Base-by-base conservation (phyloP, 2,329 filamentous ascomycete species). In the Trichophyton rubrum region DNA sequence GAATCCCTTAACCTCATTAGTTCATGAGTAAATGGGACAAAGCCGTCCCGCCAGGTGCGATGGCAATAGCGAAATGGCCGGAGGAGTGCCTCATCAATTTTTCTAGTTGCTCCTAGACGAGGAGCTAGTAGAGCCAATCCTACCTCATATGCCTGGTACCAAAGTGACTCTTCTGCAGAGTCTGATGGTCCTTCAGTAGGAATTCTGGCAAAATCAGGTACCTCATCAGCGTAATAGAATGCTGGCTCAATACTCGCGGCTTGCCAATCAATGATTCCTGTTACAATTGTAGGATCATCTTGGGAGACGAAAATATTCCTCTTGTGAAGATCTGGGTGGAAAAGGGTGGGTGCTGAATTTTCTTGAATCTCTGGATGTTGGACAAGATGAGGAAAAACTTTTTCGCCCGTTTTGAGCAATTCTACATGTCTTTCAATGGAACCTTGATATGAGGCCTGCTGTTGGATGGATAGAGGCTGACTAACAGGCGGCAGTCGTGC, bases 291-390 rank as follows among this genome's bases (percentile, higher is more conserved):
- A 13, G 74, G 71, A 58, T 77, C 67, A 7, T 73, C 68, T 56
- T 72, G 67, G 5, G 71, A 74, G 55, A 78, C 70, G 61, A 75
- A 77, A 24, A 77, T 74, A 63, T 77, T 78, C 61, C 72, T 67
- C 67, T 71, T 73, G 63, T 76, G 69, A 43, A 77, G 62, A 65
- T 77, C 74, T 13, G 71, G 70, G 60, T 77, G 74, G 58, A 74
- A 71, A 2, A 77, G 62, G 3, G 69, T 66, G 38, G 71, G 72
- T 30, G 41, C 61, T 62, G 70, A 64, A 55, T 66, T 64, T 35
- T 69, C 62, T 57, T 66, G 60, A 17, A 75, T 68, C 3, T 58
- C 56, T 61, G 66, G 59, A 62, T 70, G 63, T 45, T 64, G 40
- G n/a, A 64, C 63, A 58, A 75, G 68, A 59, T 65, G 55, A 33